Percentiles rank a stretch among this genome's conserved stretches.
These are phyloP conservation scores for Chlamydomonas reinhardtii DNA, from an alignment of 163 green algal genomes.

Conservation along the genomic window DNA sequence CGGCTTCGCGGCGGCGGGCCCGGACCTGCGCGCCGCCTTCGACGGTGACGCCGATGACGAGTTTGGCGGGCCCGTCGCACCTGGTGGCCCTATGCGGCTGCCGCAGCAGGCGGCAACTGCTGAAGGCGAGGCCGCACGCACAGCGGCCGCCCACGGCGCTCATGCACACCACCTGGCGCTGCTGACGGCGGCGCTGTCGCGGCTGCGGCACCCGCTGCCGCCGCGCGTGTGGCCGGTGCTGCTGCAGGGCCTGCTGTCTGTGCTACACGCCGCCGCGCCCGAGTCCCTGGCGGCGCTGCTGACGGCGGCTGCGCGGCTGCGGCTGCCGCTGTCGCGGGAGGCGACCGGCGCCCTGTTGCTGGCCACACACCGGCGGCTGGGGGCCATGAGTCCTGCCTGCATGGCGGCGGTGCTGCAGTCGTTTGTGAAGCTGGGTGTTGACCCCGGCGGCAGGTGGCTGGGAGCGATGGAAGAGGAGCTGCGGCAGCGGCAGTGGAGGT, in stretches of 20 bases:
- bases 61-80: not conserved
- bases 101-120: too few relatives aligned
- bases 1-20: not conserved
- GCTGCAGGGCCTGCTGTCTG: conserved; percentile 13
- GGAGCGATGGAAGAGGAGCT: conserved; percentile 11
- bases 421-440: conserved; percentile 8
- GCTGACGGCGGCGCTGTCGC: not conserved
- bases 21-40: not conserved
- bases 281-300: conserved; percentile 20
- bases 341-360: conserved; percentile 33
- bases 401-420: conserved; percentile 8
- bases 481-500: not conserved
- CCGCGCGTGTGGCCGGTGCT: not conserved
- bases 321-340: conserved; percentile 30
- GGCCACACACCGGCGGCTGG: conserved; percentile 45
- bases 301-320: conserved; percentile 18
- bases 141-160: not conserved
- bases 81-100: not conserved
- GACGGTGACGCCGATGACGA: not conserved
- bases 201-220: not conserved
- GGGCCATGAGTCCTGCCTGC: not conserved
- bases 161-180: conserved; percentile 27
- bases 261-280: conserved; percentile 12
- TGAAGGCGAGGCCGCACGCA: too few relatives aligned
- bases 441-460: conserved; percentile 26